Conservation (phyloP, 129 eudicot genomes). For the Tagetes patula region DNA sequence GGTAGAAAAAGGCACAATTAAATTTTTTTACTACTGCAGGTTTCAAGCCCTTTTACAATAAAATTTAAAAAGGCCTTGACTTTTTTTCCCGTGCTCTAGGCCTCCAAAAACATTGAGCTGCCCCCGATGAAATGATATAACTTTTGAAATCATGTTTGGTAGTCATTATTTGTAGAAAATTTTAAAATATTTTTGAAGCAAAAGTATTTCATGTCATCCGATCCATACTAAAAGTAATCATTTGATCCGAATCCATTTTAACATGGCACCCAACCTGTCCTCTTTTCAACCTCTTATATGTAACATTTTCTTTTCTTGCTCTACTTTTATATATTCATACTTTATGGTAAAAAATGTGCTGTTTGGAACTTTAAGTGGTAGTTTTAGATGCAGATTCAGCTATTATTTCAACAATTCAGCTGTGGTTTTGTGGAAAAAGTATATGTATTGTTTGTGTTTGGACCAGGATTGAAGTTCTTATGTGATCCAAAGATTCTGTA, state of each 20-base stretch:
- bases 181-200: background rate
- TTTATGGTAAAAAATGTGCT: background rate
- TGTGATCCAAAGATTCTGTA: conserved; percentile 16
- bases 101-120: too few relatives aligned
- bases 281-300: background rate
- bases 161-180: background rate
- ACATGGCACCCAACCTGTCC: background rate
- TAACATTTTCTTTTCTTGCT: background rate
- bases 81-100: too few relatives aligned
- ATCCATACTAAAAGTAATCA: background rate
- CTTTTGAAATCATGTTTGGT: background rate
- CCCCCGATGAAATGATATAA: background rate
- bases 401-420: conserved; percentile 12
- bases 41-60: too few relatives aligned
- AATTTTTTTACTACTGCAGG: too few relatives aligned
- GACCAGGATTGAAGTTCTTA: conserved; percentile 7
- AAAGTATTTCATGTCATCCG: background rate
- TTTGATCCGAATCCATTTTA: background rate
- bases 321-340: background rate
- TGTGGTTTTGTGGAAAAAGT: conserved; percentile 11
- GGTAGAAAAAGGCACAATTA: too few relatives aligned
- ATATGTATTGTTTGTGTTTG: conserved; percentile 4
- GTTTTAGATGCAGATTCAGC: conserved; percentile 16
- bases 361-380: conserved; percentile 20
- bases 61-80: too few relatives aligned